Evolutionary conservation across 2,329 filamentous ascomycete genomes (phyloP).

Genomic region (Fusarium agapanthi): DNA sequence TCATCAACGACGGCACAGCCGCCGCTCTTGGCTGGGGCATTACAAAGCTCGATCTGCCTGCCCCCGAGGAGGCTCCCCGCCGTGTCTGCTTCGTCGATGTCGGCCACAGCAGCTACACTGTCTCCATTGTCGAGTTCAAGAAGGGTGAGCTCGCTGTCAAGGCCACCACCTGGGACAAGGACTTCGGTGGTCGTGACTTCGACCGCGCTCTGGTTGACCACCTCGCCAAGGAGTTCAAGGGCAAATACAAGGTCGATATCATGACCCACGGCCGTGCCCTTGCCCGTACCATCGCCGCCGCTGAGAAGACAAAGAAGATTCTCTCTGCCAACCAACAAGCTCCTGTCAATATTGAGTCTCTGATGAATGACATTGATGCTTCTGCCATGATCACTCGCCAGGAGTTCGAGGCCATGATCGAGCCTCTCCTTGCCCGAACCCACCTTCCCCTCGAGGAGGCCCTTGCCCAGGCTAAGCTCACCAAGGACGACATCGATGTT

Average conservation of each 20-base stretch:
- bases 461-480: constrained; percentile 91
- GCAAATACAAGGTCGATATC: constrained; percentile 98
- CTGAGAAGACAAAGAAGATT: constrained; percentile 99
- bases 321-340: constrained; percentile 94
- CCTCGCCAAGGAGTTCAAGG: constrained; percentile 94
- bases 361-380: constrained; percentile 98
- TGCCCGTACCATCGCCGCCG: constrained; percentile 84
- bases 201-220: constrained; percentile 95
- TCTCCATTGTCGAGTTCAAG: constrained; percentile 92
- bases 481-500: constrained; percentile 88
- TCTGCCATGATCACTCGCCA: constrained; percentile 89
- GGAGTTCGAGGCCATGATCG: constrained; percentile 90
- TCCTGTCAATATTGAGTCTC: constrained; percentile 93
- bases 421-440: constrained; percentile 80
- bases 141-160: constrained; percentile 97
- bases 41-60: constrained; percentile 93
- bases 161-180: constrained; percentile 89
- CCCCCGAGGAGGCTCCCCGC: constrained; percentile 88
- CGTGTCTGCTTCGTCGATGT: constrained; percentile 94
- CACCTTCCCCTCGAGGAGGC: constrained; percentile 85
- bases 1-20: constrained; percentile 98
- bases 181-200: constrained; percentile 97
- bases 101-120: constrained; percentile 95
- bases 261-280: constrained; percentile 88
- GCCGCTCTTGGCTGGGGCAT: constrained; percentile 97